Evolutionary conservation across 805 yeast species (phyloP).

Genomic region (Metschnikowia amazonensis): DNA sequence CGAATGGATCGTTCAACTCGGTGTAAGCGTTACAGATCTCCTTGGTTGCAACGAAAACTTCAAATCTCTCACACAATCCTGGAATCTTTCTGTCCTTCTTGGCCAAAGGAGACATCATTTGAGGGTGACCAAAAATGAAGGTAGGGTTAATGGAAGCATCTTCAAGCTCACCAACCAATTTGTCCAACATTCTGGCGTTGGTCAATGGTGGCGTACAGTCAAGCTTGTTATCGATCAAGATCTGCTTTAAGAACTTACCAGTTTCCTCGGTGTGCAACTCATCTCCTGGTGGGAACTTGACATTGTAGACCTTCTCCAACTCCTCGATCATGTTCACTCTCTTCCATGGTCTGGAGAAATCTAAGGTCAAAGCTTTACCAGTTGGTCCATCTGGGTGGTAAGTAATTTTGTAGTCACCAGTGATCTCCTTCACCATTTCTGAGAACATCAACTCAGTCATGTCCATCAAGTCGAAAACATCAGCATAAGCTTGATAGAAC

Average conservation of each 20-base stretch:
- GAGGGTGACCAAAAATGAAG: slow-evolving; percentile 97
- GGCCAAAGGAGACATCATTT: slow-evolving; percentile 99
- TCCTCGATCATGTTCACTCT: slow-evolving; percentile 96
- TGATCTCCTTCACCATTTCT: slow-evolving; percentile 94
- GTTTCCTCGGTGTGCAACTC: slow-evolving; percentile 92
- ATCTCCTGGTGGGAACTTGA: slow-evolving; percentile 93
- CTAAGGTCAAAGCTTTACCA: slow-evolving; percentile 71
- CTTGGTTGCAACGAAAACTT: slow-evolving; percentile 97
- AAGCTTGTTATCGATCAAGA: slow-evolving; percentile 73
- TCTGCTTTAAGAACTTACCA: slow-evolving; percentile 78
- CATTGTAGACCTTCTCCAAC: slow-evolving; percentile 79
- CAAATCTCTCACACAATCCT: slow-evolving; percentile 97
- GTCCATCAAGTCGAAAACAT: slow-evolving; percentile 92
- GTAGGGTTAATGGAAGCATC: slow-evolving; percentile 95
- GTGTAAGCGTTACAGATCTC: slow-evolving; percentile 98
- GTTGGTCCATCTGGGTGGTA: slow-evolving; percentile 96
- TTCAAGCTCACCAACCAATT: slow-evolving; percentile 94
- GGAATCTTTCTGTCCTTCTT: slow-evolving; percentile 89
- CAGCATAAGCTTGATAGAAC: slow-evolving; percentile 96
- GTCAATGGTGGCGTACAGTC: slow-evolving; percentile 93
- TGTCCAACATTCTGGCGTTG: slow-evolving; percentile 98
- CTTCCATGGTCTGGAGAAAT: slow-evolving; percentile 97
- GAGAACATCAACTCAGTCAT: slow-evolving; percentile 90
- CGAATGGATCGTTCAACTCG: slow-evolving; percentile 98
- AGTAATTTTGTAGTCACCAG: slow-evolving; percentile 79